Evolutionary conservation across 192 early-diverging fungal species (phyloP).

Genomic region (Linnemannia exigua): DNA sequence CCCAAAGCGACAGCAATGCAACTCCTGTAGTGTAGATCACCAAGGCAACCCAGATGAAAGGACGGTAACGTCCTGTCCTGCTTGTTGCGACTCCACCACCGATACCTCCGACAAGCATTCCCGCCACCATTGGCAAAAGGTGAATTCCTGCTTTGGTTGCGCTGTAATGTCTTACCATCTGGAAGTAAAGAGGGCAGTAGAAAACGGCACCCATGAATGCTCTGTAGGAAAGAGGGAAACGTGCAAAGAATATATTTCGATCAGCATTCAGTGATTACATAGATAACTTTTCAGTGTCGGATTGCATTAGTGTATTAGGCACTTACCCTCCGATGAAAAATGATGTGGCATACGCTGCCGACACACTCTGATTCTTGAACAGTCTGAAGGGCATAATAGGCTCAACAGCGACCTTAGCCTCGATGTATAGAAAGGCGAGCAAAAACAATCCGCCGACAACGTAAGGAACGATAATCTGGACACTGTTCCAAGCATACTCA

Average conservation of each 20-base stretch:
- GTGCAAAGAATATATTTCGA: neutral
- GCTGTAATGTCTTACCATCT: conserved; percentile 68
- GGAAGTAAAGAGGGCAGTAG: conserved; percentile 84
- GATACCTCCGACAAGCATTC: conserved; percentile 71
- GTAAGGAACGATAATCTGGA: conserved; percentile 67
- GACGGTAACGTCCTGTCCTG: conserved; percentile 64
- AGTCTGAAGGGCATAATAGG: conserved; percentile 81
- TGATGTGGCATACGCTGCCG: conserved; percentile 68
- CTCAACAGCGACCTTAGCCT: conserved; percentile 72
- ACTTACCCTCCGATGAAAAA: conserved; percentile 72
- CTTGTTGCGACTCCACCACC: conserved; percentile 72
- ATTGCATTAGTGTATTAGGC: neutral
- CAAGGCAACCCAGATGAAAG: conserved; percentile 71
- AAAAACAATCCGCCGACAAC: conserved; percentile 65
- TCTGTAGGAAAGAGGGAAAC: conserved; percentile 26
- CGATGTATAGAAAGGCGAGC: conserved; percentile 69
- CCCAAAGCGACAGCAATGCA: conserved; percentile 69
- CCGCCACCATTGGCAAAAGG: conserved; percentile 79
- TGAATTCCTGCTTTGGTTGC: conserved; percentile 83
- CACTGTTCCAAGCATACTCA: conserved; percentile 75
- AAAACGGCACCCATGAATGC: conserved; percentile 68
- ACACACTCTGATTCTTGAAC: conserved; percentile 72
- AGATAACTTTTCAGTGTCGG: neutral
- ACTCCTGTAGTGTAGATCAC: conserved; percentile 71
- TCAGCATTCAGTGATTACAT: neutral